Evolutionary conservation across 108 stramenopile species (phyloP).

Genomic region (Bacterosira constricta): DNA sequence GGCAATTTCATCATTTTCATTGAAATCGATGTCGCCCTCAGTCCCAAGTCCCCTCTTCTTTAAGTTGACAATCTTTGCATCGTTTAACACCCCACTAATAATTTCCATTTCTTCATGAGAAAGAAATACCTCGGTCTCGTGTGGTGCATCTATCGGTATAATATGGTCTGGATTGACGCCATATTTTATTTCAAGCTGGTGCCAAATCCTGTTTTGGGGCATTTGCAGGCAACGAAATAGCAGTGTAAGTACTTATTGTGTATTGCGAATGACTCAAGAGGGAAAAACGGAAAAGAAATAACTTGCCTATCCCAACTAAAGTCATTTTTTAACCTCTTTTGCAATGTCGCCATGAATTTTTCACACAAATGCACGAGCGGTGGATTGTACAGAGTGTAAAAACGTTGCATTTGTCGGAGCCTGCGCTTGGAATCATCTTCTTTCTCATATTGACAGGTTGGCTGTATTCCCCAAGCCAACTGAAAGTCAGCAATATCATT

Average conservation of each 20-base stretch:
- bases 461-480: conserved; percentile 62
- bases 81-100: conserved; percentile 41
- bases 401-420: conserved; percentile 45
- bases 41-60: conserved; percentile 21
- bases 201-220: conserved; percentile 39
- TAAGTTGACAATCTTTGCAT: conserved; percentile 27
- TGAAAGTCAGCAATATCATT: conserved; percentile 60
- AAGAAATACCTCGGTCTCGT: conserved; percentile 40
- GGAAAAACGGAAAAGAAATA: not conserved
- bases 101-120: conserved; percentile 46
- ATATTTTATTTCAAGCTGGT: conserved; percentile 49
- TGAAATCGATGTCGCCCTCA: conserved; percentile 25
- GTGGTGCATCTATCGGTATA: conserved; percentile 47
- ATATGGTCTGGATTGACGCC: conserved; percentile 54
- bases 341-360: conserved; percentile 39
- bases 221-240: too few species aligned
- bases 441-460: conserved; percentile 42
- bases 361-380: conserved; percentile 41
- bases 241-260: too few species aligned
- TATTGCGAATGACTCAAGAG: too few species aligned
- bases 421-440: conserved; percentile 26
- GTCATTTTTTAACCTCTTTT: conserved; percentile 28
- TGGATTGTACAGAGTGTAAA: conserved; percentile 60
- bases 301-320: conserved; percentile 41
- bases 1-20: conserved; percentile 44